A percentile compares a stretch with the other conserved stretches of the same genome.
Evolutionary conservation across 306 rosid genomes (phyloP).

Genomic region (Lablab purpureus): DNA sequence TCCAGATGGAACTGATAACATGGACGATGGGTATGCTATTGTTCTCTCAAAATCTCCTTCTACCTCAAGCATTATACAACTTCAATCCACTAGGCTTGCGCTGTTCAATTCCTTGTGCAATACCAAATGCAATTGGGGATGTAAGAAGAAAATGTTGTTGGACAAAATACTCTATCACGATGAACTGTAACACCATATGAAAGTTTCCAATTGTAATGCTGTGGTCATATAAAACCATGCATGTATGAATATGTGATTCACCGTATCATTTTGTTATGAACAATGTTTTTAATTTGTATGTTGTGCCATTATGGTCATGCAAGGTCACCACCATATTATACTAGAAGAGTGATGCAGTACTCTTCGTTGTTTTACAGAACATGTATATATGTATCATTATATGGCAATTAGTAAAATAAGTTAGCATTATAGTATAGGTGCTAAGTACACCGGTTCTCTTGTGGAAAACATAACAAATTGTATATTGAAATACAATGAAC

Average conservation of each 20-base stretch:
- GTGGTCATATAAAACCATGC: conserved; percentile 32
- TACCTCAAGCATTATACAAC: conserved; percentile 63
- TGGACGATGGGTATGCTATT: conserved; percentile 92
- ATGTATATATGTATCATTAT: not conserved
- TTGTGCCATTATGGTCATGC: conserved; percentile 7
- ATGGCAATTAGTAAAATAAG: not conserved
- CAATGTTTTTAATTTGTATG: conserved; percentile 7
- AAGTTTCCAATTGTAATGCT: conserved; percentile 25
- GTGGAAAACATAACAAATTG: not conserved
- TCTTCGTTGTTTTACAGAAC: not conserved
- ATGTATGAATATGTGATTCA: conserved; percentile 19
- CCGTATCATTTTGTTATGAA: conserved; percentile 10
- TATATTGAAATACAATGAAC: not conserved
- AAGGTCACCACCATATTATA: conserved; percentile 13
- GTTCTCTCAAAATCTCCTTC: conserved; percentile 74
- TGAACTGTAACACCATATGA: conserved; percentile 45
- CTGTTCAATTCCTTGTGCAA: conserved; percentile 71
- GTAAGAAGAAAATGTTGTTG: conserved; percentile 63
- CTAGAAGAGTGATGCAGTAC: not conserved
- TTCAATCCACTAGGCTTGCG: conserved; percentile 69
- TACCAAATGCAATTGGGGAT: conserved; percentile 80
- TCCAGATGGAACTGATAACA: conserved; percentile 86
- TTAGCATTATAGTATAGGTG: not conserved
- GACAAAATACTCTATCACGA: conserved; percentile 50
- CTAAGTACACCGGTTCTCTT: not conserved